These are phyloP conservation scores for Cladosporium sp. DNA, from an alignment of 2,329 filamentous ascomycete genomes.

Conservation along the genomic window DNA sequence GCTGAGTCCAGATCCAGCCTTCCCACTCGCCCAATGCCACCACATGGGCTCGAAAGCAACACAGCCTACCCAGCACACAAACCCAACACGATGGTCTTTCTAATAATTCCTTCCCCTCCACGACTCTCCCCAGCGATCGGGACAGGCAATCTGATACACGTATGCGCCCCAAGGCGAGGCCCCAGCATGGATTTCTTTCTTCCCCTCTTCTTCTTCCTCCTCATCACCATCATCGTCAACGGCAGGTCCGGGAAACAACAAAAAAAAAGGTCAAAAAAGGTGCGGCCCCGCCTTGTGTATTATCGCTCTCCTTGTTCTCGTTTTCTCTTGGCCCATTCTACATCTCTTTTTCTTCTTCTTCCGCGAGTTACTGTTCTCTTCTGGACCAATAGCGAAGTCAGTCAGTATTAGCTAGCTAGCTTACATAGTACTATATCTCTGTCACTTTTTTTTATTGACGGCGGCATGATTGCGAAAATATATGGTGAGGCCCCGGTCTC, in stretches of 20 bases:
- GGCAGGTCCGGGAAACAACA: not conserved
- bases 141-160: slow-evolving; percentile 13
- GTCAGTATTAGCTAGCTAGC: not conserved
- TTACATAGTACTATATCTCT: not conserved
- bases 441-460: not conserved
- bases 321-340: not conserved
- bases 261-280: not conserved
- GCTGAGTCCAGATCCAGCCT: too few species aligned
- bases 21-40: too few species aligned
- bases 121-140: not conserved
- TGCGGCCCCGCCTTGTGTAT: slow-evolving; percentile 14
- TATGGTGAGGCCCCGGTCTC: slow-evolving; percentile 13
- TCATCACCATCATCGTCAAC: not conserved
- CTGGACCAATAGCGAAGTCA: not conserved
- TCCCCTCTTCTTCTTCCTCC: not conserved
- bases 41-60: too few species aligned
- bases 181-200: not conserved
- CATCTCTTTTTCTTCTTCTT: not conserved
- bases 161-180: slow-evolving; percentile 3
- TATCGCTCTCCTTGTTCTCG: not conserved
- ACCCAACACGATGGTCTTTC: not conserved
- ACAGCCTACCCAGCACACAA: not conserved
- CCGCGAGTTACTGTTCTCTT: not conserved
- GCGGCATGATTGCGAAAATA: not conserved
- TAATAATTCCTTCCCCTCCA: not conserved